A percentile compares a stretch with the other conserved stretches of the same genome.
Evolutionary conservation across 2,329 filamentous ascomycete species (phyloP).

Genomic region (Diaporthe eres): DNA sequence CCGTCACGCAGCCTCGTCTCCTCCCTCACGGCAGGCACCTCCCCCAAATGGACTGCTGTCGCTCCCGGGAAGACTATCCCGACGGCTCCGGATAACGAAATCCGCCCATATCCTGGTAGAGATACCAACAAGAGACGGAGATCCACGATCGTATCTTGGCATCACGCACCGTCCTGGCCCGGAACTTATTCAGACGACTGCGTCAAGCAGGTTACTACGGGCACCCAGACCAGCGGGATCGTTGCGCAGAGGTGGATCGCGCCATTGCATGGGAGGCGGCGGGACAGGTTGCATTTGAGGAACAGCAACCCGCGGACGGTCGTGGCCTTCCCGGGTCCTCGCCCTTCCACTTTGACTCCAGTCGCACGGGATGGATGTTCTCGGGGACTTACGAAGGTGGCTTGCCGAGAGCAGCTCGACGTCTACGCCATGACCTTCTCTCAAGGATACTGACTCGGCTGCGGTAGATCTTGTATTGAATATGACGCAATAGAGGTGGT

Average conservation of each 20-base stretch:
- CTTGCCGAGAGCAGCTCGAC: neutral
- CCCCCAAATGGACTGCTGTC: neutral
- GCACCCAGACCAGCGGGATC: neutral
- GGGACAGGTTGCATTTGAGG: neutral
- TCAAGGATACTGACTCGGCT: slow-evolving; percentile 36
- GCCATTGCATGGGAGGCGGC: neutral
- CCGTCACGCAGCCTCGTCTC: neutral
- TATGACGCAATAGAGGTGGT: slow-evolving; percentile 30
- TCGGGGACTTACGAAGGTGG: neutral
- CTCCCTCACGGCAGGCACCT: neutral
- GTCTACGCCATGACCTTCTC: neutral
- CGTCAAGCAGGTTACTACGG: neutral
- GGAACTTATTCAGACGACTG: slow-evolving; percentile 10
- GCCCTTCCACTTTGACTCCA: neutral
- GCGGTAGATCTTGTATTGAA: slow-evolving; percentile 14
- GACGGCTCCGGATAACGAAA: neutral
- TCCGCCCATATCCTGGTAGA: neutral
- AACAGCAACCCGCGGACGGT: neutral
- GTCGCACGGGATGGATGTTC: neutral
- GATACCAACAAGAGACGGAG: neutral
- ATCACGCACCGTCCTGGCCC: neutral
- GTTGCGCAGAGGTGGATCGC: slow-evolving; percentile 1
- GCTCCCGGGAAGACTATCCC: neutral
- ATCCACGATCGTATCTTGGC: neutral
- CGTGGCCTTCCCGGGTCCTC: neutral